A percentile compares a stretch with the other conserved stretches of the same genome.
phyloP scores from a whole-genome alignment of 192 early-diverging fungal genomes.

The Physocladia obscura region DNA sequence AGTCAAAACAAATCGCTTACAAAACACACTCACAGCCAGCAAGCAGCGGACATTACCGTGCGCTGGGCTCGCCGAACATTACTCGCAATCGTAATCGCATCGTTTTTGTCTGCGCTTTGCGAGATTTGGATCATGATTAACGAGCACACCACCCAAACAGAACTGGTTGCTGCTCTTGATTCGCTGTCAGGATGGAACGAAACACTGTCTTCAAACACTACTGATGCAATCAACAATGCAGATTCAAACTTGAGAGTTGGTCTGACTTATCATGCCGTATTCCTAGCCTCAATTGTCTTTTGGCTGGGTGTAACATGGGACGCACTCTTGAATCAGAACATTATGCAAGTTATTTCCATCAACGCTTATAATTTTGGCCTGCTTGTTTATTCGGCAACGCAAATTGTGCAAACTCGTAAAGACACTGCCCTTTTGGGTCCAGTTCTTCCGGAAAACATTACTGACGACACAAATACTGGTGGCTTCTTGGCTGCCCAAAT shows the following conservation, averaged over 20 bases:
- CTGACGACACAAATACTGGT: neutral
- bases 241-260: neutral
- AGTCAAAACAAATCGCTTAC: too few relatives aligned
- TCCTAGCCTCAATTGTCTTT: neutral
- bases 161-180: neutral
- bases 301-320: slow-evolving; percentile 8
- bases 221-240: neutral
- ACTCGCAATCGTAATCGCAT: neutral
- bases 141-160: neutral
- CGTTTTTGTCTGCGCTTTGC: neutral
- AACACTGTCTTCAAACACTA: too few relatives aligned
- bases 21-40: too few relatives aligned
- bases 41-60: slow-evolving; percentile 11
- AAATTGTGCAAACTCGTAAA: slow-evolving; percentile 7
- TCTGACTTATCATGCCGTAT: neutral
- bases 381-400: neutral
- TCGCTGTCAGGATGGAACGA: too few relatives aligned
- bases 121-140: slow-evolving; percentile 5
- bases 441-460: neutral
- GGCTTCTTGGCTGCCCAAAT: neutral
- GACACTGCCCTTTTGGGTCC: neutral
- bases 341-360: slow-evolving; percentile 3
- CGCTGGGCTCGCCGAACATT: neutral
- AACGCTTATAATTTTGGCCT: slow-evolving; percentile 12
- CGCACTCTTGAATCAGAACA: slow-evolving; percentile 1